Evolutionary conservation across 768 basidiomycete genomes (phyloP).

Genomic region (Tricholoma flavovirens): DNA sequence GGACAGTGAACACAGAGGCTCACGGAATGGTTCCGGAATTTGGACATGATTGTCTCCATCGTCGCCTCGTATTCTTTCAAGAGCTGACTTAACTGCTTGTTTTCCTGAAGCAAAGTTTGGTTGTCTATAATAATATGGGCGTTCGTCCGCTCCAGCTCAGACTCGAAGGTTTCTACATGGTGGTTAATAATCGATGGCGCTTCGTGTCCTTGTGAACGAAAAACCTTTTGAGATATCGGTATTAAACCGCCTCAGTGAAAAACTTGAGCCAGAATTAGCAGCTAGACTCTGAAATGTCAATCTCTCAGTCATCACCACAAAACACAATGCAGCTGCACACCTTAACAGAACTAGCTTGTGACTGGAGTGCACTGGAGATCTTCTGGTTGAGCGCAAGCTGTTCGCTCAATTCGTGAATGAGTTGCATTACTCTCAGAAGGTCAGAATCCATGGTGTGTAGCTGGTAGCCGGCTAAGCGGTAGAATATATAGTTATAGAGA

Average conservation of each 20-base stretch:
- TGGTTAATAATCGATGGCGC: constrained; percentile 31
- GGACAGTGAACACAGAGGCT: constrained; percentile 8
- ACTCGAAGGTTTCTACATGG: constrained; percentile 80
- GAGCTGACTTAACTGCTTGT: constrained; percentile 84
- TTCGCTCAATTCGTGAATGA: constrained; percentile 77
- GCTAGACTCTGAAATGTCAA: constrained; percentile 59
- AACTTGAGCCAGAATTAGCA: constrained; percentile 62
- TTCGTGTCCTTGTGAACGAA: constrained; percentile 11
- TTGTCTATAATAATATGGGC: constrained; percentile 92
- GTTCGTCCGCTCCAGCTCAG: constrained; percentile 85
- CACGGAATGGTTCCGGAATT: constrained; percentile 79
- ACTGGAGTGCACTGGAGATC: constrained; percentile 59
- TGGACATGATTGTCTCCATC: constrained; percentile 94
- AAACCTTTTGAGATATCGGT: constrained; percentile 81
- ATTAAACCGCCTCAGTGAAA: constrained; percentile 78
- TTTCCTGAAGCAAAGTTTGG: constrained; percentile 87
- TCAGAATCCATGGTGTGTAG: constrained; percentile 54
- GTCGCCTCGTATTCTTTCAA: constrained; percentile 94
- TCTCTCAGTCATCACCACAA: constrained; percentile 8
- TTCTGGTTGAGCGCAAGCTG: constrained; percentile 81
- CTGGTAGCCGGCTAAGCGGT: background rate
- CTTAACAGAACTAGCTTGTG: constrained; percentile 69
- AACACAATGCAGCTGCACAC: constrained; percentile 32
- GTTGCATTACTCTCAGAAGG: constrained; percentile 68
- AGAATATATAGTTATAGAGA: background rate